Evolutionary conservation across 106 monocot genomes (phyloP), one percentile per base, ranked within the genome.

Genomic region (Narthecium ossifragum): DNA sequence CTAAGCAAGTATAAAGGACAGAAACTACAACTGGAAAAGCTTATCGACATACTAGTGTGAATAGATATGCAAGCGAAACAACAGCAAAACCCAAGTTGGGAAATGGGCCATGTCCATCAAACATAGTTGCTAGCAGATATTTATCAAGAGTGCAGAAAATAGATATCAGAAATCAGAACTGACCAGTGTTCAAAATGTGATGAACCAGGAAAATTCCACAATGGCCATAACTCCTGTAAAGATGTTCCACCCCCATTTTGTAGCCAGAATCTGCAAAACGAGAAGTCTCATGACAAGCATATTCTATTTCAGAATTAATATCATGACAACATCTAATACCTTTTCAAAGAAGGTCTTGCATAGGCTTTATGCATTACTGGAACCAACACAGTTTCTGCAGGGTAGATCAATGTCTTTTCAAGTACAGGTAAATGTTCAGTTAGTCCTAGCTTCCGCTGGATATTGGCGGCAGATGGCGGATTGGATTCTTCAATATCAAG

Each of bases 401-500:
- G 80, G 51, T 83, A 90, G 46, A 96, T 80, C 53, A 96, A 81
- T 34, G 94, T 96, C 55, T 65, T 90, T 55, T 96, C 78, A 64
- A 80, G 75, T 75, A 75, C 24, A 46, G 80, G 68, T 75, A 79
- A 37, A 6, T 53, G 45, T 70, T 73, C 61, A 55, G 51, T 1
- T 45, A 31, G 21, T 62, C 58, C 69, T 47, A 59, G 61, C 22
- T 91, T 85, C 57, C 49, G 64, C 56, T 81, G 75, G 53, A 30
- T 28, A 55, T 33, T 75, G 58, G 55, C 78, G 38, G 27, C 61
- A 69, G 70, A 20, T 45, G 40, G 61, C 36, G 34, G 1, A 53
- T 61, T 47, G 24, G 34, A 28, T n/a, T 81, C 74, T 62, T 66
- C 73, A 25, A 9, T 21, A 24, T 64, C 47, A 29, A 40, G 46